Percentiles rank a stretch among this genome's conserved stretches.
These are phyloP conservation scores for Gliomastix tumulicola DNA, from an alignment of 2,329 filamentous ascomycete genomes.

Conservation along the genomic window DNA sequence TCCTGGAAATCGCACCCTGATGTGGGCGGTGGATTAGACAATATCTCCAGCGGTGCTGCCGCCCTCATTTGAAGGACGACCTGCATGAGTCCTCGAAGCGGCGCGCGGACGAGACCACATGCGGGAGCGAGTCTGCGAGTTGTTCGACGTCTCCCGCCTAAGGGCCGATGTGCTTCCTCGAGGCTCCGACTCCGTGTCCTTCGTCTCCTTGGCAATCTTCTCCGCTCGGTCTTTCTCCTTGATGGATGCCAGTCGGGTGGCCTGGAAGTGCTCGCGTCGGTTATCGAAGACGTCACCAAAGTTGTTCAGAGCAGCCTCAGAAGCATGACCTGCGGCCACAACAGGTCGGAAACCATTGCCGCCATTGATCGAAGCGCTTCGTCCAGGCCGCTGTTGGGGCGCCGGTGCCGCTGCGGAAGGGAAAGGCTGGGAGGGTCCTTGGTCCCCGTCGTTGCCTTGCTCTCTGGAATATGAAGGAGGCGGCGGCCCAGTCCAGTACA, in stretches of 20 bases:
- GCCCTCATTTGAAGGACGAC: too few relatives aligned
- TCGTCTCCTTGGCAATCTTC: slow-evolving; percentile 14
- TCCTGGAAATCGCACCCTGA: too few relatives aligned
- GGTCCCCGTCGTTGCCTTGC: slow-evolving; percentile 4
- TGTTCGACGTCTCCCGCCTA: slow-evolving; percentile 12
- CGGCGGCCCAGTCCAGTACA: slow-evolving; percentile 40
- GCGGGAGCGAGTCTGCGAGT: slow-evolving; percentile 17
- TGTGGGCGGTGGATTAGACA: too few relatives aligned
- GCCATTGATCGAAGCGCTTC: slow-evolving; percentile 7
- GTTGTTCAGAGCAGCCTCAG: slow-evolving; percentile 25
- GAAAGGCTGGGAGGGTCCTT: background rate
- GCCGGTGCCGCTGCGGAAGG: background rate
- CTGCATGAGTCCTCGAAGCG: background rate
- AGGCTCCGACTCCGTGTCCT: slow-evolving; percentile 2
- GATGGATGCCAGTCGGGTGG: slow-evolving; percentile 27
- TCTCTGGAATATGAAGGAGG: slow-evolving; percentile 25
- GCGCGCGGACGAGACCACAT: slow-evolving; percentile 9
- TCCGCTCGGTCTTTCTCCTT: slow-evolving; percentile 25
- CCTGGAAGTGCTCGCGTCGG: slow-evolving; percentile 26
- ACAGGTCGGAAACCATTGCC: slow-evolving; percentile 8
- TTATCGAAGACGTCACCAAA: slow-evolving; percentile 39
- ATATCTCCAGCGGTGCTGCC: slow-evolving; percentile 2
- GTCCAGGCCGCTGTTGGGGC: background rate
- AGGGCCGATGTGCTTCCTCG: slow-evolving; percentile 18
- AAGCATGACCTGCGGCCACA: slow-evolving; percentile 9